Base-by-base conservation (phyloP, 352 stramenopile genomes). In the Pseudoperonospora humuli region DNA sequence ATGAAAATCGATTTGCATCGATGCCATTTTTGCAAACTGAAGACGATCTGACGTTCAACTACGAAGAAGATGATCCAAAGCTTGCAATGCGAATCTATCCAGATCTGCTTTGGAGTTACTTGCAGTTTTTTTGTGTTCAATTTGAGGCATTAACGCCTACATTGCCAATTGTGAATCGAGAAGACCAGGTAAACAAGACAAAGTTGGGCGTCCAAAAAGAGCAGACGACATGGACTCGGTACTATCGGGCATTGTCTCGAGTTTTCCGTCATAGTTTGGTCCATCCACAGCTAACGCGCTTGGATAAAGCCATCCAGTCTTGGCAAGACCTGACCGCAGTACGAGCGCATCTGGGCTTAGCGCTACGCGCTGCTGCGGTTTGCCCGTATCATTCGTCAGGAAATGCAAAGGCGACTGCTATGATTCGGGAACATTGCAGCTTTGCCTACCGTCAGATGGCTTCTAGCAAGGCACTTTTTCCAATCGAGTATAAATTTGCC, bases 401-500 rank as follows among this genome's bases (percentile, higher is more conserved):
- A 3, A 54, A 32, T 13, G 54, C 25, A 6, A 56, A 49, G 3
- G 21, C 38, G 2, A 51, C 43, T 7, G 49, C 60, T 35, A 55
- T 55, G 2, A 57, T 66, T 39, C 54, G 32, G 26, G 55, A 67
- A 18, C 58, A 57, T 45, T 68, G 42, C 36, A 61, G 51, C 6
- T 57, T 44, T 25, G 68, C 57, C 6, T 67, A 45, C 10, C 19
- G 62, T 10, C 39, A 60, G 8, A 64, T 80, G 31, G 58, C 52
- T 8, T 64, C 56, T n/a, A 66, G 59, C 19, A 64, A 74, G 5
- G 44, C 64, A 5, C 49, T 74, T 0, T 75, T 91, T 8, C 76
- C 79, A 6, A 56, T 92, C 3, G 75, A 84, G 38, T 74, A 74
- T 37, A 77, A 83, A 42, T 35, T 92, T 4, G 68, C 58, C 5